Conservation (phyloP, 179 eudicot species). For the Amaranthus tricolor region DNA sequence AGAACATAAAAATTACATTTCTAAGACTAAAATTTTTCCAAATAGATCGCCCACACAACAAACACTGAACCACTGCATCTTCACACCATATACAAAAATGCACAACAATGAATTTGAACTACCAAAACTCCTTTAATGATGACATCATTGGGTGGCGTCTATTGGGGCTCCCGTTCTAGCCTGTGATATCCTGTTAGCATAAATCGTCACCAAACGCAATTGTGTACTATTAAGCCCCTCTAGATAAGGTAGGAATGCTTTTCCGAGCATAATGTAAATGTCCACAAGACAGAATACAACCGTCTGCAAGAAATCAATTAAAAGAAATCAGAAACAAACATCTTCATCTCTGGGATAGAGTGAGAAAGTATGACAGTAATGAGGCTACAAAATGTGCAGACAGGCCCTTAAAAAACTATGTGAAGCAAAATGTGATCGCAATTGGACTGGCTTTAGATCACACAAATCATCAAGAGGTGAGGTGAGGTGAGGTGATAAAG, state of each 20-base stretch:
- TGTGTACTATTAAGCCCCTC: conserved; percentile 95
- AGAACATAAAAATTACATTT: conserved; percentile 9
- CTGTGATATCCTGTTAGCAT: conserved; percentile 93
- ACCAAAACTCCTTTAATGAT: conserved; percentile 17
- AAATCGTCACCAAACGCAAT: conserved; percentile 85
- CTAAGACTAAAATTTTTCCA: conserved; percentile 7
- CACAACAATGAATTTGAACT: conserved; percentile 32
- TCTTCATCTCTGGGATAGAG: not conserved
- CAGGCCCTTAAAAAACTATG: not conserved
- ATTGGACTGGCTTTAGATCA: not conserved
- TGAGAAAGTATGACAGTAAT: too few species aligned
- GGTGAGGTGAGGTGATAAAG: too few species aligned
- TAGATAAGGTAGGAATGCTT: conserved; percentile 82
- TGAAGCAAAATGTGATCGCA: not conserved
- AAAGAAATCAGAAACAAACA: not conserved
- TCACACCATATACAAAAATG: conserved; percentile 48
- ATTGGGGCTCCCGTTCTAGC: conserved; percentile 80
- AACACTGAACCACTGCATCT: conserved; percentile 15
- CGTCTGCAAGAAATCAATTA: conserved; percentile 52
- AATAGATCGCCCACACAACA: conserved; percentile 21
- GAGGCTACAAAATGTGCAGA: not conserved
- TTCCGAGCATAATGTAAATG: conserved; percentile 94
- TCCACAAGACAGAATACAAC: conserved; percentile 98
- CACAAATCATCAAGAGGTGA: too few species aligned
- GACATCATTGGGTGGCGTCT: conserved; percentile 44